Evolutionary conservation across 1,284 basidiomycete species (phyloP).

Genomic region (Marasmius oreades): DNA sequence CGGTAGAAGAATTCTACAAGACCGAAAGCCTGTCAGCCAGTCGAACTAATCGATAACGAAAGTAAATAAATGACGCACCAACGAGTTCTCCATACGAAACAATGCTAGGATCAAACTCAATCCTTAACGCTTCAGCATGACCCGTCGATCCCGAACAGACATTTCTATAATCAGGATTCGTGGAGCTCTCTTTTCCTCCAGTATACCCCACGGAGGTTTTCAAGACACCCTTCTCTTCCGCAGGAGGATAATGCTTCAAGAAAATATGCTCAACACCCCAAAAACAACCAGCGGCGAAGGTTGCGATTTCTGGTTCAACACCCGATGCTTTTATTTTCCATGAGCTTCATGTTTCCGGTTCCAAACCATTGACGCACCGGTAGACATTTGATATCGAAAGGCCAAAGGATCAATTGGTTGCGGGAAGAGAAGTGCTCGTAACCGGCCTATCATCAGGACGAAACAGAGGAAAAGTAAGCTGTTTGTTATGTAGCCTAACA

Average conservation of each 20-base stretch:
- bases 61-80: constrained; percentile 38
- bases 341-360: background rate
- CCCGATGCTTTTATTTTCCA: background rate
- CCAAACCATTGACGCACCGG: background rate
- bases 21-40: background rate
- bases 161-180: constrained; percentile 64
- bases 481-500: background rate
- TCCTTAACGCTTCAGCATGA: constrained; percentile 87
- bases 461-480: background rate
- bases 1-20: constrained; percentile 85
- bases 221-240: constrained; percentile 63
- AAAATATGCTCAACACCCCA: constrained; percentile 91
- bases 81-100: constrained; percentile 84
- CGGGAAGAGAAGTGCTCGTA: background rate
- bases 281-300: constrained; percentile 79
- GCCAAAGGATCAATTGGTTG: background rate
- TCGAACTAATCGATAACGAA: background rate
- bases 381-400: constrained; percentile 2
- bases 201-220: constrained; percentile 81
- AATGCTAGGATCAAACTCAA: constrained; percentile 81
- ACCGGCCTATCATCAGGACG: constrained; percentile 1
- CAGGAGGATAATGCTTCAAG: constrained; percentile 72
- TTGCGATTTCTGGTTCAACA: constrained; percentile 50
- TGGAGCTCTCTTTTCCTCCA: constrained; percentile 59
- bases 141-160: constrained; percentile 84